Evolutionary conservation across 495 filamentous ascomycete genomes (phyloP), one percentile per base, ranked within the genome.

Genomic region (Aspergillus asperescens): DNA sequence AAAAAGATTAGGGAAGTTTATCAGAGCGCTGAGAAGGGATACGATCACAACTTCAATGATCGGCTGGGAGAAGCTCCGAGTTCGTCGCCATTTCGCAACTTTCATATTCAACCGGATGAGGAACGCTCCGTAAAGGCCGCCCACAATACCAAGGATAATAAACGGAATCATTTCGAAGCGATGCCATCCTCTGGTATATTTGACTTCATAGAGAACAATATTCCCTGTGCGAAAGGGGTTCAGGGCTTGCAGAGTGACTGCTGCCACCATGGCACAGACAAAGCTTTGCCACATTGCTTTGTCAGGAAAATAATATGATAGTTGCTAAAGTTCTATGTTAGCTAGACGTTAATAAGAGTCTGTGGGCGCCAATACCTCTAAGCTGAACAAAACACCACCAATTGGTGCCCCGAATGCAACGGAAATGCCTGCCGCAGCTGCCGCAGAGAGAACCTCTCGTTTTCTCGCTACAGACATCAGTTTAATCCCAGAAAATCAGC

Each of bases 201-300:
- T 95, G 57, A 97, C 92, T 68, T 98, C 91, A 69, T 96, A 98
- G 15, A 97, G 73, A 44, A 97, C 93, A 48, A 98, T 84, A 62
- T 97, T 96, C 16, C 94, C 93, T 3, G 92, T 95, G 34, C 93
- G 81, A 66, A 97, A 97, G 10, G 93, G 93, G 63, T 98, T 91
- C 49, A 95, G 79, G 24, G 88, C 88, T 65, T 98, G 92, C 23
- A 98, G 70, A 13, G 89, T 89, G 7, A 97, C 89, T 13, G 94
- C 91, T 13, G 93, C 93, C 9, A 95, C 86, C 91, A 97, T 97
- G 61, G 93, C 93, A 60, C 92, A 96, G 15, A 98, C 93, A 70
- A 98, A 97, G 64, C 89, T 95, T 64, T 96, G 92, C 93, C 93
- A 98, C 93, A 98, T 98, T 1, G 93, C 96, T 65, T 96, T 97